Percentiles rank a stretch among this genome's conserved stretches.
phyloP scores from a whole-genome alignment of 1,284 basidiomycete species.

The Austroboletus niveus region DNA sequence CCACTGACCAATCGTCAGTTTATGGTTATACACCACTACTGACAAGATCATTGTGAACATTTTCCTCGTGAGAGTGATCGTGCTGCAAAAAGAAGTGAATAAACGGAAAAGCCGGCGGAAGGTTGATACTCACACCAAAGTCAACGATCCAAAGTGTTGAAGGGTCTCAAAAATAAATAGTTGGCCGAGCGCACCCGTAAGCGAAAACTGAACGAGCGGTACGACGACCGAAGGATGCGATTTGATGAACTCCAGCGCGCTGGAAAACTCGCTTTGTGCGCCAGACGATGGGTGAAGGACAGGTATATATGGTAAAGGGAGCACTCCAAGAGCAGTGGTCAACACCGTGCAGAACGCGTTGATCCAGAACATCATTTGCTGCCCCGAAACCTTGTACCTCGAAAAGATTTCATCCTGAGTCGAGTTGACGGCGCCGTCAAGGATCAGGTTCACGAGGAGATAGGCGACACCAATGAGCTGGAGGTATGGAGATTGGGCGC shows the following conservation, averaged over 20 bases:
- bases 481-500: conserved; percentile 41
- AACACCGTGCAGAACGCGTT: conserved; percentile 80
- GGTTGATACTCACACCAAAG: conserved; percentile 70
- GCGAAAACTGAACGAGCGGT: conserved; percentile 83
- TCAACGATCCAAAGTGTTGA: conserved; percentile 92
- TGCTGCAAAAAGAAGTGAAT: conserved; percentile 44
- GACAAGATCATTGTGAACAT: conserved; percentile 98
- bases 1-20: conserved; percentile 87
- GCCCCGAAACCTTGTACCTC: conserved; percentile 76
- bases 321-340: conserved; percentile 61
- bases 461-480: conserved; percentile 69
- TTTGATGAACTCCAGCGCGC: conserved; percentile 73
- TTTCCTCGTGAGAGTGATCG: conserved; percentile 95
- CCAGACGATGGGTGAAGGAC: conserved; percentile 64
- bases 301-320: conserved; percentile 76
- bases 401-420: conserved; percentile 98
- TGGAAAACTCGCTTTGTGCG: conserved; percentile 63
- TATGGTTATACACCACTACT: conserved; percentile 91
- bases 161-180: conserved; percentile 99
- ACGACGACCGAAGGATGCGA: conserved; percentile 76
- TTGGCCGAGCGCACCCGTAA: conserved; percentile 92
- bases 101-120: not conserved
- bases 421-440: conserved; percentile 96
- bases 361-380: conserved; percentile 99
- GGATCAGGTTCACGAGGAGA: conserved; percentile 80